Conservation (phyloP, 768 basidiomycete genomes). For the Lyophyllum semitale region DNA sequence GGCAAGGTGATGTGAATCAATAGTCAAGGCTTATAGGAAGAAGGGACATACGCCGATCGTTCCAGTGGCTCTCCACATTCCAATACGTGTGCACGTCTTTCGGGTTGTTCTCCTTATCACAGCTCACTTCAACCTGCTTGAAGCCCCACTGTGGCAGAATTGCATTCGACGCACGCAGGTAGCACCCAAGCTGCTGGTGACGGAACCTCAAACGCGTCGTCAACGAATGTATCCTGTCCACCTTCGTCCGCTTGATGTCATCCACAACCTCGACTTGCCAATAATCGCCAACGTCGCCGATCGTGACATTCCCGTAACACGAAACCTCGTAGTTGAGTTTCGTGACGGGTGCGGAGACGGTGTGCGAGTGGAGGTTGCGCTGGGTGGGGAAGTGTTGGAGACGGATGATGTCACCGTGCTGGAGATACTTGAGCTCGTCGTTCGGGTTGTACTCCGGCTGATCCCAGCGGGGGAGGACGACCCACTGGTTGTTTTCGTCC, state of each 20-base stretch:
- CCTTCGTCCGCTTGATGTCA: constrained; percentile 66
- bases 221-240: constrained; percentile 79
- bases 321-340: constrained; percentile 92
- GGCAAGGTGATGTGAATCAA: not conserved
- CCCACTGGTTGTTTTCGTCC: constrained; percentile 96
- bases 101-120: constrained; percentile 84
- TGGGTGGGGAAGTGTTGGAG: constrained; percentile 82
- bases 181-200: constrained; percentile 80
- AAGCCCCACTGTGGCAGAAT: constrained; percentile 97
- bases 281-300: constrained; percentile 88
- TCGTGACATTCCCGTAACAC: constrained; percentile 86
- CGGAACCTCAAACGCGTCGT: constrained; percentile 88
- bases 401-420: constrained; percentile 77
- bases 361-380: constrained; percentile 92
- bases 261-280: constrained; percentile 96
- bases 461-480: constrained; percentile 80
- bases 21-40: not conserved
- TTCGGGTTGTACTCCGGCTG: constrained; percentile 66
- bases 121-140: constrained; percentile 97
- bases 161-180: constrained; percentile 85
- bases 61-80: constrained; percentile 99
- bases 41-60: constrained; percentile 77
- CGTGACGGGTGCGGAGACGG: constrained; percentile 82
- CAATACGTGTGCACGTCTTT: constrained; percentile 87
- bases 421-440: constrained; percentile 67